Percentiles rank a stretch among this genome's conserved stretches.
Evolutionary conservation across 176 grass and related monocot species (phyloP).

Genomic region (Raddia guianensis): DNA sequence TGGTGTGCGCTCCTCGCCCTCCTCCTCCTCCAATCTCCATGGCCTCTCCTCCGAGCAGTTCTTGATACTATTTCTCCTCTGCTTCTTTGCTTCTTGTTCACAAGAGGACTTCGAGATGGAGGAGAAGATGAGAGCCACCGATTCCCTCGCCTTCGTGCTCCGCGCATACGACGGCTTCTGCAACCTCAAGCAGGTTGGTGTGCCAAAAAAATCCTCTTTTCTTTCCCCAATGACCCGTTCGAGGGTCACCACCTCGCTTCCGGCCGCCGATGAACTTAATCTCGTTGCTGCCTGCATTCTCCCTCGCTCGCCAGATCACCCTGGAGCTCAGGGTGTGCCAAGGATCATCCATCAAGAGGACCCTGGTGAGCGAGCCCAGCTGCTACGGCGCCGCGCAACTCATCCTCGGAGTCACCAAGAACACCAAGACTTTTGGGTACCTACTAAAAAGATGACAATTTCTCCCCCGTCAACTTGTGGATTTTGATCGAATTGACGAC

Average conservation of each 20-base stretch:
- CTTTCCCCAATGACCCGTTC: neutral
- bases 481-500: no score
- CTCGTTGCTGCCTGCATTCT: neutral
- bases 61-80: no score
- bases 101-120: no score
- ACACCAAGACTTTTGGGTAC: conserved; percentile 48
- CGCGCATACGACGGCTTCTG: conserved; percentile 65
- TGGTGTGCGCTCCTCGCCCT: no score
- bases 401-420: conserved; percentile 64
- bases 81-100: no score
- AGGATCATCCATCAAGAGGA: conserved; percentile 56
- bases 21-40: no score
- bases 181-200: conserved; percentile 64
- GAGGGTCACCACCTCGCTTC: conserved; percentile 2
- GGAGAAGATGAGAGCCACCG: no score
- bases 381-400: conserved; percentile 56
- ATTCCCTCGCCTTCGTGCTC: conserved; percentile 57
- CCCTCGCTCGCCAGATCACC: conserved; percentile 52
- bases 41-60: no score
- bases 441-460: no score
- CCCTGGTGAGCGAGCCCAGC: conserved; percentile 56
- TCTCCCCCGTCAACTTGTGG: no score
- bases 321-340: conserved; percentile 68
- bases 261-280: no score
- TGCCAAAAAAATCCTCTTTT: neutral